phyloP scores from a whole-genome alignment of 768 basidiomycete genomes.

The Melanogaster broomeanus region DNA sequence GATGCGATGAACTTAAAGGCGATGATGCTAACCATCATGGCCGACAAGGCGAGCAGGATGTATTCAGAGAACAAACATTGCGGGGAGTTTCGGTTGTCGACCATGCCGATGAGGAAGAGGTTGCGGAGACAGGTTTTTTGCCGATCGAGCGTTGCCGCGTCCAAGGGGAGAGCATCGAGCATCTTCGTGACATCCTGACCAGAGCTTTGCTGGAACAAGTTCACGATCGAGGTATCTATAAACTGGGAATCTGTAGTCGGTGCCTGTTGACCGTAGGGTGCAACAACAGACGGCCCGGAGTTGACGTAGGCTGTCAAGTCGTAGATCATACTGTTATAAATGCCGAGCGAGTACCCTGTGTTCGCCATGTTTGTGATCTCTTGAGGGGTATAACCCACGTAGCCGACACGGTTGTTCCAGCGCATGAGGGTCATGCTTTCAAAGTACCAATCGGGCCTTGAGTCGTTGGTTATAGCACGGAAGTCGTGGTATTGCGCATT shows the following conservation, averaged over 20 bases:
- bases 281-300: constrained; percentile 57
- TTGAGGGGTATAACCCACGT: constrained; percentile 79
- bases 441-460: constrained; percentile 97
- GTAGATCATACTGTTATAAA: constrained; percentile 87
- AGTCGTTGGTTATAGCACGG: constrained; percentile 84
- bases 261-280: constrained; percentile 51
- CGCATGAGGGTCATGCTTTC: constrained; percentile 94
- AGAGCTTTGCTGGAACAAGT: constrained; percentile 73
- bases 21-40: constrained; percentile 93
- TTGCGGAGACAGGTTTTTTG: constrained; percentile 93
- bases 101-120: constrained; percentile 86
- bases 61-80: constrained; percentile 92
- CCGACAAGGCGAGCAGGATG: constrained; percentile 84
- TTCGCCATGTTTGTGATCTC: constrained; percentile 73
- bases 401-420: constrained; percentile 85
- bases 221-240: constrained; percentile 69
- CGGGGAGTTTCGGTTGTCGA: constrained; percentile 89
- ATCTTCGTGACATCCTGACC: constrained; percentile 83
- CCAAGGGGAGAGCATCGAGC: constrained; percentile 64
- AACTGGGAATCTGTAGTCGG: constrained; percentile 53
- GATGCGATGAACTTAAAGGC: constrained; percentile 96
- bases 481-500: constrained; percentile 95
- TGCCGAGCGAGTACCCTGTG: constrained; percentile 65
- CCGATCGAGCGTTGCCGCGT: constrained; percentile 55
- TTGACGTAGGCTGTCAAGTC: constrained; percentile 82